Base-by-base conservation (phyloP, 2,329 filamentous ascomycete species). In the Monilinia laxa region DNA sequence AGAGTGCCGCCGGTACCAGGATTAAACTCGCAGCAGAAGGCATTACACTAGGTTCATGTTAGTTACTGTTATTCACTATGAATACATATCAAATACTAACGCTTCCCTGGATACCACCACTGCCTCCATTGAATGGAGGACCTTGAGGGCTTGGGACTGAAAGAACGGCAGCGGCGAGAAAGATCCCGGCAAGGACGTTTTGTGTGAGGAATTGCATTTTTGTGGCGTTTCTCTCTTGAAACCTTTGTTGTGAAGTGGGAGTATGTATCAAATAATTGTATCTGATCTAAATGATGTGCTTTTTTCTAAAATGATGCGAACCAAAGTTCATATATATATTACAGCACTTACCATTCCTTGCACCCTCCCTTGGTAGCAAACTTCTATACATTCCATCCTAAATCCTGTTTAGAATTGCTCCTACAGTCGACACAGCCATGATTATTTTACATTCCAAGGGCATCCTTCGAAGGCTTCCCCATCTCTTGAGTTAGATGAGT, bases 11-110 rank as follows among this genome's bases (percentile, higher is more conserved):
- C 56, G 4, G 56, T 59, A 20, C 40, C 56, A 3, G 42, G 40
- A 9, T 59, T 59, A 20, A 25, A 42, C 7, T 59, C 56, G 18
- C 40, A 59, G 40, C 56, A 59, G 40, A 59, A 59, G 25, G 45
- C 45, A 20, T 59, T 59, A 25, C 56, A 59, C 56, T 59, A 18
- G 4, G 2, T 14, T 9, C 10, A 7, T 6, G 25, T n/a, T 31
- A 45, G 56, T 14, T 11, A 3, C 38, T n/a, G 16, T 4, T 11
- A 3, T 35, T 35, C 31, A 35, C 7, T 35, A 35, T 9, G 28
- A 35, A 35, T 6, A 6, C 31, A 35, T 35, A 35, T 35, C 31
- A 35, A 35, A n/a, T 11, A 59, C 10, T 2, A 6, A 59, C 57
- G 10, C 14, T 23, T 59, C 57, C 42, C 23, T 59, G 57, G 4